Conservation (phyloP, 495 filamentous ascomycete genomes). For the Lasiosphaeris hirsuta region DNA sequence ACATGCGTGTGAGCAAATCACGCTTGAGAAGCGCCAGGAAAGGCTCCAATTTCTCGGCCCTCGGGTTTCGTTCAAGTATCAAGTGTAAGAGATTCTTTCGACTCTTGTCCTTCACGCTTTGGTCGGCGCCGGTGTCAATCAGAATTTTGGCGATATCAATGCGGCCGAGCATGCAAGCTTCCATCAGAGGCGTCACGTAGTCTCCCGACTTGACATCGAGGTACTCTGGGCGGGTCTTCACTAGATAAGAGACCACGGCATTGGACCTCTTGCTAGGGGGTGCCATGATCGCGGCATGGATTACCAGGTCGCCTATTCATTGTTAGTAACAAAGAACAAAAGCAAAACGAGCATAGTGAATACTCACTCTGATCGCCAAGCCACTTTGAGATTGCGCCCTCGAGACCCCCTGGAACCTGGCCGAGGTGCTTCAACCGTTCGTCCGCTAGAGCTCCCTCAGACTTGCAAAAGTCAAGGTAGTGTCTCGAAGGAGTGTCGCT, state of each 20-base stretch:
- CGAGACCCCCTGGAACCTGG: slow-evolving; percentile 53
- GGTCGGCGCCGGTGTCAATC: slow-evolving; percentile 62
- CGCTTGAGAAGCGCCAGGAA: slow-evolving; percentile 55
- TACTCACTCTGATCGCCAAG: slow-evolving; percentile 50
- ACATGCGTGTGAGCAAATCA: slow-evolving; percentile 37
- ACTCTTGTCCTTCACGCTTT: slow-evolving; percentile 48
- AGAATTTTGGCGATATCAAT: slow-evolving; percentile 54
- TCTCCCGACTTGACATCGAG: slow-evolving; percentile 53
- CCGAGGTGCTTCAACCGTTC: slow-evolving; percentile 53
- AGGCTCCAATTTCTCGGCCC: slow-evolving; percentile 28
- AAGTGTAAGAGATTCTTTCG: slow-evolving; percentile 61
- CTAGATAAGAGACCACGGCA: slow-evolving; percentile 58
- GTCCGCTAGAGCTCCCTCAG: slow-evolving; percentile 50
- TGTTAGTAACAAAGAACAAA: slow-evolving; percentile 24
- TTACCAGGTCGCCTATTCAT: slow-evolving; percentile 53
- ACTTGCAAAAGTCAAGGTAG: slow-evolving; percentile 61
- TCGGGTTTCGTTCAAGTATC: slow-evolving; percentile 36
- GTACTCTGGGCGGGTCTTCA: slow-evolving; percentile 53
- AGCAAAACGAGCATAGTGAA: background rate
- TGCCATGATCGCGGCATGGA: slow-evolving; percentile 63
- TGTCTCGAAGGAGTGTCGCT: slow-evolving; percentile 58
- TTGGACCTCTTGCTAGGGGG: slow-evolving; percentile 33
- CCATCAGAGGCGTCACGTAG: slow-evolving; percentile 58
- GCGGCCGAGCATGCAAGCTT: slow-evolving; percentile 53
- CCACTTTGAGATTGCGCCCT: slow-evolving; percentile 59